Base-by-base conservation (phyloP, 257 asterid genomes). In the Jaltomata sinuosa region DNA sequence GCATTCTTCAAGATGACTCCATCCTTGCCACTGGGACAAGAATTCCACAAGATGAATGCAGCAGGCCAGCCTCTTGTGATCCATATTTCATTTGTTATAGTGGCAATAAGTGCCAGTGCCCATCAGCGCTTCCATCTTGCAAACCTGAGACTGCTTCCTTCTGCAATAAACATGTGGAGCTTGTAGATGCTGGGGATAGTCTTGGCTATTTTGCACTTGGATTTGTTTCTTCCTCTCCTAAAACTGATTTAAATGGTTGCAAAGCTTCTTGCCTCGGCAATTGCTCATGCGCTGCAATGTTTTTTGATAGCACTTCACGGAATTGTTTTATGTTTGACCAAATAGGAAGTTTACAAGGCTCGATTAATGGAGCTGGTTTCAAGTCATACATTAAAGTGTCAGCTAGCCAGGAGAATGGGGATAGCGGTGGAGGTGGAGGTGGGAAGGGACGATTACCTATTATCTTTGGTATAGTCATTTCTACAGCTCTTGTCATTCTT, bases 41-140 rank as follows among this genome's bases (percentile, higher is more conserved):
- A 86, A 93, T 97, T 83, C 99, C 99, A 11, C 87, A 85, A 49
- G 94, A 95, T 84, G 89, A 84, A 49, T 95, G 99, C 59, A 87
- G 94, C 36, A 89, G 92, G 12, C 98, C 97, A 0, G 87, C 97
- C 32, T 95, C 98, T n/a, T 95, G 99, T 81, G 96, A 91, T 61
- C 94, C 97, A 1, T 93, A 89, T 81, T 84, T 52, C 29, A 86
- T 91, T 1, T 95, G 99, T 87, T 88, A 84, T 82, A 87, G 92
- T 6, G 97, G 96, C 14, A 95, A 89, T 78, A 85, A 12, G 49
- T 95, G 99, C 82, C 95, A 89, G 83, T 95, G 99, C 67, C 97
- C 95, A 62, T 86, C 89, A 7, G 47, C 91, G 15, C 88, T 95
- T 79, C 89, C 94, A 11, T 89, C 97, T 59, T 94, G 98, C 87